These are phyloP conservation scores for Asterella californica DNA, from an alignment of 225 moss, liverwort and hornwort genomes.

Conservation along the genomic window DNA sequence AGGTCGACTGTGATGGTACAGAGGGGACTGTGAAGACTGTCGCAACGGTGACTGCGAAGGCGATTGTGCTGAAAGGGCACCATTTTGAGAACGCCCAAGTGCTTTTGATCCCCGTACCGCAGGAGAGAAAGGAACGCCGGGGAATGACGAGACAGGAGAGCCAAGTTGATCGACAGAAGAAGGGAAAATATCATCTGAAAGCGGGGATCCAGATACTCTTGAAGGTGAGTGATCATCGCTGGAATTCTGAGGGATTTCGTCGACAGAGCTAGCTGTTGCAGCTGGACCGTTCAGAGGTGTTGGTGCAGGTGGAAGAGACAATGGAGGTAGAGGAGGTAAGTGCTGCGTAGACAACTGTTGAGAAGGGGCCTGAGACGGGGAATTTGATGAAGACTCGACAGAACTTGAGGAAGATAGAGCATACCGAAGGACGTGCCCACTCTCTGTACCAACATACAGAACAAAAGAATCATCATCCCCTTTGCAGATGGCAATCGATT, in stretches of 20 bases:
- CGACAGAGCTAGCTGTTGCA: slow-evolving; percentile 20
- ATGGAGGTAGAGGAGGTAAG: slow-evolving; percentile 29
- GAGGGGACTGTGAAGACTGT: slow-evolving; percentile 24
- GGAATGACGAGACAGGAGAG: slow-evolving; percentile 9
- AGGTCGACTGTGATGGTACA: slow-evolving; percentile 15
- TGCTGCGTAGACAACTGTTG: slow-evolving; percentile 9
- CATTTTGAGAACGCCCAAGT: slow-evolving; percentile 32
- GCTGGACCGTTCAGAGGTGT: slow-evolving; percentile 19
- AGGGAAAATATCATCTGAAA: slow-evolving; percentile 24
- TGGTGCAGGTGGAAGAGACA: slow-evolving; percentile 40
- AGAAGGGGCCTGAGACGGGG: slow-evolving; percentile 27
- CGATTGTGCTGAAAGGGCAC: slow-evolving; percentile 28
- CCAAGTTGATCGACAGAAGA: slow-evolving; percentile 15
- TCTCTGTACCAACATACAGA: slow-evolving; percentile 82
- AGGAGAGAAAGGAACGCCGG: slow-evolving; percentile 19
- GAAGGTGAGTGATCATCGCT: slow-evolving; percentile 18
- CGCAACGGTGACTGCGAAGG: slow-evolving; percentile 32
- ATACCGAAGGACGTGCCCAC: slow-evolving; percentile 82
- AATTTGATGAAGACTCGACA: slow-evolving; percentile 28
- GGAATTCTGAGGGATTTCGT: slow-evolving; percentile 9
- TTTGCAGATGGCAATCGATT: slow-evolving; percentile 59
- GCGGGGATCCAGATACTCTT: slow-evolving; percentile 8
- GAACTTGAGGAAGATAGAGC: slow-evolving; percentile 56
- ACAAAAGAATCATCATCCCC: slow-evolving; percentile 49
- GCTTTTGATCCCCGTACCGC: slow-evolving; percentile 10